Evolutionary conservation across 177 flowering plant species (phyloP).

Genomic region (Vitis hybrid): DNA sequence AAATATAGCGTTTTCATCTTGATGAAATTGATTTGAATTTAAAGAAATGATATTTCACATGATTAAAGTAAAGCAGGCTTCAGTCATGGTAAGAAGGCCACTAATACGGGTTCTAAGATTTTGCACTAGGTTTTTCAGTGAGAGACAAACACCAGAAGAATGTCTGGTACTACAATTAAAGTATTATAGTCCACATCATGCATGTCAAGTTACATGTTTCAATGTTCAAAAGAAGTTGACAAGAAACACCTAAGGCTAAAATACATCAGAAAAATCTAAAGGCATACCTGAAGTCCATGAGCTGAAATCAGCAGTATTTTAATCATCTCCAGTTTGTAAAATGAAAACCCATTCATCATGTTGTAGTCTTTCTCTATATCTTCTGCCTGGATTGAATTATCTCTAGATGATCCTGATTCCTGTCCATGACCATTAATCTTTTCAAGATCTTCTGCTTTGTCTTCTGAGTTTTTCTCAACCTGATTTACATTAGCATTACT

Average conservation of each 20-base stretch:
- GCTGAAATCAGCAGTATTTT: constrained; percentile 68
- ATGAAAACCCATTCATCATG: constrained; percentile 49
- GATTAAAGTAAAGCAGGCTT: no score
- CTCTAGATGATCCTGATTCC: constrained; percentile 35
- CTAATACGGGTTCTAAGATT: no score
- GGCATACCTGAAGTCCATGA: constrained; percentile 65
- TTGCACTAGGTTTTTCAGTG: no score
- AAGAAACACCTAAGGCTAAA: not conserved
- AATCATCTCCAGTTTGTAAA: constrained; percentile 86
- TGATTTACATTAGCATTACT: constrained; percentile 25
- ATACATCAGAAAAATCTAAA: not conserved
- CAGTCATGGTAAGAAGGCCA: no score
- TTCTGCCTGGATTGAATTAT: constrained; percentile 38
- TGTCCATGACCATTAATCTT: constrained; percentile 39
- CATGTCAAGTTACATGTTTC: no score
- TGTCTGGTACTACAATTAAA: no score
- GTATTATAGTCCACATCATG: no score
- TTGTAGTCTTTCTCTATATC: constrained; percentile 48
- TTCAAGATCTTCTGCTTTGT: constrained; percentile 25
- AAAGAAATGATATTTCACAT: no score
- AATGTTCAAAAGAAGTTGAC: no score
- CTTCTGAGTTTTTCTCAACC: constrained; percentile 25
- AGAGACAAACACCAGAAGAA: no score
- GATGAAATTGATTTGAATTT: no score
- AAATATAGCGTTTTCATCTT: no score